A percentile compares a stretch with the other conserved stretches of the same genome.
Evolutionary conservation across 2,329 filamentous ascomycete genomes (phyloP).

Genomic region (Ophiostoma novo-ulmi): DNA sequence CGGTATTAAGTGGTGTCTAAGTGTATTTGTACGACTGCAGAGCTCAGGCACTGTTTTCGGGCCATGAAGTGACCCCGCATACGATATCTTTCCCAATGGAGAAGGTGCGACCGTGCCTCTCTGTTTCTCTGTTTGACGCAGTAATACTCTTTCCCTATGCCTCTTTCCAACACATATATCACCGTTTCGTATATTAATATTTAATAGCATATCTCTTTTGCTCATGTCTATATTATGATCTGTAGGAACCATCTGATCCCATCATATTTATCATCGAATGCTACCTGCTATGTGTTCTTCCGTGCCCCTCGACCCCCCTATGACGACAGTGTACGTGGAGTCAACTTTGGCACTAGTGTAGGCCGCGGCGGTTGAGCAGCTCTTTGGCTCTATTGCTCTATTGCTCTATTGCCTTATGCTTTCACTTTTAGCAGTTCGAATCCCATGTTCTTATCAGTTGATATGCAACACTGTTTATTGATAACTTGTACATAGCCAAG

Average conservation of each 20-base stretch:
- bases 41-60: neutral
- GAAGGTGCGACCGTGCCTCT: conserved; percentile 7
- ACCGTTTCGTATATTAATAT: neutral
- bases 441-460: neutral
- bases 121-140: neutral
- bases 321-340: conserved; percentile 10
- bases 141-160: neutral
- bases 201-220: no score
- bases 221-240: no score
- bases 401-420: neutral
- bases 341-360: neutral
- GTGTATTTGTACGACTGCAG: no score
- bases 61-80: neutral
- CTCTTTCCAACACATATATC: neutral
- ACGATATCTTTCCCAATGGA: neutral
- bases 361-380: neutral
- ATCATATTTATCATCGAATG: neutral
- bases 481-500: neutral
- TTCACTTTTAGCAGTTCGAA: neutral
- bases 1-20: neutral
- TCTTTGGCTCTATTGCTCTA: neutral
- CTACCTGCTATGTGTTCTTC: conserved; percentile 8
- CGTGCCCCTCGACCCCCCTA: neutral
- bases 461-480: neutral
- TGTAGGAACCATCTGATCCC: neutral